Conservation (phyloP, 2,329 filamentous ascomycete species). For the Tolypocladium inflatum region DNA sequence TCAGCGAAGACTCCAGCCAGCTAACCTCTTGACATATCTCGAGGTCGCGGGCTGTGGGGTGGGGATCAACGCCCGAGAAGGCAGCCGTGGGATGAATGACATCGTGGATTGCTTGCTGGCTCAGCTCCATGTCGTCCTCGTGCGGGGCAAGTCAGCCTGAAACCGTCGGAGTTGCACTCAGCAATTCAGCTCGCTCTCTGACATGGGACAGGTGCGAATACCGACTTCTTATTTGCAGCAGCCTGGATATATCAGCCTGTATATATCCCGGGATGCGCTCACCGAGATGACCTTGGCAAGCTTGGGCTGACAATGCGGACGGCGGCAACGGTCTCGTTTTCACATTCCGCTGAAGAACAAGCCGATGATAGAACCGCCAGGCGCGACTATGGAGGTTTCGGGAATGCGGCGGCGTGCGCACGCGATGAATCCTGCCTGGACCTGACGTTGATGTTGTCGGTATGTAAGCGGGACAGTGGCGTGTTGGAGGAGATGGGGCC, state of each 20-base stretch:
- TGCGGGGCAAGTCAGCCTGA: not conserved
- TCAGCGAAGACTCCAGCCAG: conserved; percentile 43
- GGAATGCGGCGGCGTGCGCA: not conserved
- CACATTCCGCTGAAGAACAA: not conserved
- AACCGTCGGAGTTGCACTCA: not conserved
- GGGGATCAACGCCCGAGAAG: conserved; percentile 20
- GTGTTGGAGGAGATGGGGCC: conserved; percentile 1
- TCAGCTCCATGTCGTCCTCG: conserved; percentile 40
- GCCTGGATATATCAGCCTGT: not conserved
- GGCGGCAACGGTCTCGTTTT: not conserved
- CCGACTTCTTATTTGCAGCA: not conserved
- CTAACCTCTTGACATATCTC: not conserved
- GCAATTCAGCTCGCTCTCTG: not conserved
- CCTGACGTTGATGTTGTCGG: not conserved
- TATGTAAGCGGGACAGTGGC: not conserved
- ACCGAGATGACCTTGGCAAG: not conserved
- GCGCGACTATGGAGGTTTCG: not conserved
- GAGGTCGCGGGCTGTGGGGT: not conserved
- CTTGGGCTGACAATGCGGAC: not conserved
- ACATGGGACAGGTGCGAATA: not conserved
- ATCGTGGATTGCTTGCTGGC: conserved; percentile 40
- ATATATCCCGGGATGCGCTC: not conserved
- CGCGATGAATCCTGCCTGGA: not conserved
- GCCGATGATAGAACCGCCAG: not conserved
- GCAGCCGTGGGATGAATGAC: conserved; percentile 50